Evolutionary conservation across 768 basidiomycete species (phyloP).

Genomic region (Rubroboletus pulcherrimus): DNA sequence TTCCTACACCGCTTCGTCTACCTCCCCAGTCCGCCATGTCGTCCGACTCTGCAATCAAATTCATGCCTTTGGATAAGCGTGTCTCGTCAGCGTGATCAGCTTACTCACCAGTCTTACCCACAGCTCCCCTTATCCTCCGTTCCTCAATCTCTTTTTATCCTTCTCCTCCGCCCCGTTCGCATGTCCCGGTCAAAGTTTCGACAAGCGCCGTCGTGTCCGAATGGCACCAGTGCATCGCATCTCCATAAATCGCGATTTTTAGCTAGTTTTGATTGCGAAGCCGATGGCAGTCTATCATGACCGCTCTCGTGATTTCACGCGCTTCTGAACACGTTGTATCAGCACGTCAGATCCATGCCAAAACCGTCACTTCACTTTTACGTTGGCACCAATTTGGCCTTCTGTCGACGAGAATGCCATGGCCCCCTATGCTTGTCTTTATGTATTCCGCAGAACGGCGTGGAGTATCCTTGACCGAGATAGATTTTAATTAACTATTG

Average conservation of each 20-base stretch:
- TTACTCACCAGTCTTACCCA: slow-evolving; percentile 20
- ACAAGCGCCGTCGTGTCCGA: slow-evolving; percentile 16
- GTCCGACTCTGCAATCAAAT: slow-evolving; percentile 14
- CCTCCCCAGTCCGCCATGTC: slow-evolving; percentile 15
- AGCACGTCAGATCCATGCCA: slow-evolving; percentile 33
- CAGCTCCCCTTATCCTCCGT: slow-evolving; percentile 15
- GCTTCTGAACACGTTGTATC: slow-evolving; percentile 35
- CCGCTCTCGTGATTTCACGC: slow-evolving; percentile 33
- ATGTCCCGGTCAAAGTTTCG: slow-evolving; percentile 9
- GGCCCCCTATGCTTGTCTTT: slow-evolving; percentile 32
- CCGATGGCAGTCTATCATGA: slow-evolving; percentile 32
- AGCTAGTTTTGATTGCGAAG: slow-evolving; percentile 22
- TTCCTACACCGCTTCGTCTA: slow-evolving; percentile 22
- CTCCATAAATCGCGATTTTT: slow-evolving; percentile 23
- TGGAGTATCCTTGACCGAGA: slow-evolving; percentile 33
- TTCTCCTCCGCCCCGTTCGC: slow-evolving; percentile 4
- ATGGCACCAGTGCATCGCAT: slow-evolving; percentile 8
- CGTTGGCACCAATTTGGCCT: slow-evolving; percentile 26
- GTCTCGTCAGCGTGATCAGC: slow-evolving; percentile 14
- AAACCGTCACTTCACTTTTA: slow-evolving; percentile 30
- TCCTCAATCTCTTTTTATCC: background rate
- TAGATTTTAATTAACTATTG: slow-evolving; percentile 33
- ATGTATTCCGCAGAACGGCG: slow-evolving; percentile 35
- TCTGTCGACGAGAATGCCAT: slow-evolving; percentile 24
- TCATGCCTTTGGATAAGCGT: slow-evolving; percentile 21